These are phyloP conservation scores for Cyclotella sp. DNA, from an alignment of 108 stramenopile genomes.

Conservation along the genomic window DNA sequence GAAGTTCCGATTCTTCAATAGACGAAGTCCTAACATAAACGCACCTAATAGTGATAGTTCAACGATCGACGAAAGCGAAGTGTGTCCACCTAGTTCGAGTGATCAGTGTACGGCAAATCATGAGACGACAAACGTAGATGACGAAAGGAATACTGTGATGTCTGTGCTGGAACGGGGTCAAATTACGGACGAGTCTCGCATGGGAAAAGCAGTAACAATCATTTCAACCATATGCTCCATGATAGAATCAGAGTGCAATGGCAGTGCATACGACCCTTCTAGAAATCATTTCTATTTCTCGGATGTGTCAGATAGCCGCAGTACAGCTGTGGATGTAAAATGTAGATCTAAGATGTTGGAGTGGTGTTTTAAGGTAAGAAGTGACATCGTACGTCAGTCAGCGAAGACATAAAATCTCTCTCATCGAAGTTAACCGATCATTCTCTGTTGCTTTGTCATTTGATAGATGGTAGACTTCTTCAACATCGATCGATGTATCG, in stretches of 20 bases:
- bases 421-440: not conserved
- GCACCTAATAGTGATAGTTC: constrained; percentile 5
- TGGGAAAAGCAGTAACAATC: not conserved
- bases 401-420: not conserved
- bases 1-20: constrained; percentile 12
- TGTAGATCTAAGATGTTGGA: constrained; percentile 37
- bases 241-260: constrained; percentile 7
- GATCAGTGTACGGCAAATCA: not conserved
- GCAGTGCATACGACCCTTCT: constrained; percentile 21
- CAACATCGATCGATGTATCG: constrained; percentile 35
- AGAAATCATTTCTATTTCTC: constrained; percentile 4
- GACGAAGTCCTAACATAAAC: not conserved
- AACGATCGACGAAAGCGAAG: not conserved
- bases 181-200: not conserved
- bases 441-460: not conserved
- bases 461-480: constrained; percentile 41
- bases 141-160: not conserved
- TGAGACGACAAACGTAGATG: not conserved
- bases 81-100: not conserved
- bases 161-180: not conserved
- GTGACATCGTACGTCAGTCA: not conserved
- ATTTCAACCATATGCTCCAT: constrained; percentile 11
- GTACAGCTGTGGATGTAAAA: constrained; percentile 14
- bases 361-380: constrained; percentile 32
- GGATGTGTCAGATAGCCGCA: not conserved